phyloP scores from a whole-genome alignment of 1,284 basidiomycete species.

The Ganoderma leucocontextum region DNA sequence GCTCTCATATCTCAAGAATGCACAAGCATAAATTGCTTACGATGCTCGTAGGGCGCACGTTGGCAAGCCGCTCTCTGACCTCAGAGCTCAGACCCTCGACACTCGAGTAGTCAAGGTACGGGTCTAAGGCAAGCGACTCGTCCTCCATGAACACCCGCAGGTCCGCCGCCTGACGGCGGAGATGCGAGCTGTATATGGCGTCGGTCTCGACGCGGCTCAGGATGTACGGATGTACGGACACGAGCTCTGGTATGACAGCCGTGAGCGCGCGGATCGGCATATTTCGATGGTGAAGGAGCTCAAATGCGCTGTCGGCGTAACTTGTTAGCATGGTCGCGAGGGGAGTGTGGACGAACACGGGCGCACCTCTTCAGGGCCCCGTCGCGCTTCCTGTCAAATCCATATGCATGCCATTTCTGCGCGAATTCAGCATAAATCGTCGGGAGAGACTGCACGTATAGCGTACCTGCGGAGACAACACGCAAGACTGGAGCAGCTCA shows the following conservation, averaged over 20 bases:
- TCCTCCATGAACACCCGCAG: conserved; percentile 82
- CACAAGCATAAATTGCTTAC: conserved; percentile 51
- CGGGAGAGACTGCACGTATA: background rate
- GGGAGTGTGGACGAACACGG: background rate
- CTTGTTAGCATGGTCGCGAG: background rate
- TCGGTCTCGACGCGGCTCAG: conserved; percentile 75
- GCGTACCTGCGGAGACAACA: conserved; percentile 68
- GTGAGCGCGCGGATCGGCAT: conserved; percentile 58
- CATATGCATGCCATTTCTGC: conserved; percentile 66
- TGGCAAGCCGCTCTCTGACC: conserved; percentile 71
- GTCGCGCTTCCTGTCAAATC: conserved; percentile 65
- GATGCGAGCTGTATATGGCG: conserved; percentile 68
- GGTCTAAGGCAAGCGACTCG: conserved; percentile 75
- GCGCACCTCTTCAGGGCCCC: conserved; percentile 67
- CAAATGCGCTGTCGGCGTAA: conserved; percentile 69
- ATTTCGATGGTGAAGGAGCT: conserved; percentile 74
- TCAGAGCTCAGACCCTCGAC: conserved; percentile 81
- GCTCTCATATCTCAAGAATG: conserved; percentile 2
- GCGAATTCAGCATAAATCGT: background rate
- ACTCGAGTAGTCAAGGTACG: conserved; percentile 71
- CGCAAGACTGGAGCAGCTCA: conserved; percentile 55
- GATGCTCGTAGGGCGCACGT: conserved; percentile 72
- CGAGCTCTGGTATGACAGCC: conserved; percentile 63
- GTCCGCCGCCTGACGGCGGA: conserved; percentile 77
- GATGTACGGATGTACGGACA: conserved; percentile 57